Conservation (phyloP, 2,329 filamentous ascomycete genomes). For the Pseudogymnoascus sp. region DNA sequence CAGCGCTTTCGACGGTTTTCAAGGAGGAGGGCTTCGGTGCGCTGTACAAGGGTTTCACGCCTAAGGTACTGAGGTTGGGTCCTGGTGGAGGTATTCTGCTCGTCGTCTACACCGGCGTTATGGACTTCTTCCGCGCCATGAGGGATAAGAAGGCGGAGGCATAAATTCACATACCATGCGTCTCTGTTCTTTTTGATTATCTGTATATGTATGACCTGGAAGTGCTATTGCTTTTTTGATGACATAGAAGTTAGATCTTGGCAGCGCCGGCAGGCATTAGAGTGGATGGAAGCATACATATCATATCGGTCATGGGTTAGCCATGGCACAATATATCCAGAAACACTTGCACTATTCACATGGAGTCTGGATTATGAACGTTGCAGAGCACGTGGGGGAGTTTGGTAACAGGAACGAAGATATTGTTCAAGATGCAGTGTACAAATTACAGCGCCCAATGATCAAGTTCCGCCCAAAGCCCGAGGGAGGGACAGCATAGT, state of each 20-base stretch:
- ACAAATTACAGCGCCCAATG: background rate
- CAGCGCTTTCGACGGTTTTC: slow-evolving; percentile 75
- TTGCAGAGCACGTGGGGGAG: background rate
- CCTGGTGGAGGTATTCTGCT: slow-evolving; percentile 62
- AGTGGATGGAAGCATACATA: background rate
- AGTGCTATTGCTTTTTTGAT: slow-evolving; percentile 4
- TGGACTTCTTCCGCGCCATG: slow-evolving; percentile 82
- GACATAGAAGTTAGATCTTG: slow-evolving; percentile 7
- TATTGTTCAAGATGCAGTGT: background rate
- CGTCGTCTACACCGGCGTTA: slow-evolving; percentile 79
- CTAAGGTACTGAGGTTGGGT: slow-evolving; percentile 78
- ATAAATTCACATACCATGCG: background rate
- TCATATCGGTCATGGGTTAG: background rate
- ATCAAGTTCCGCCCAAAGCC: background rate
- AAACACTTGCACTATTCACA: background rate
- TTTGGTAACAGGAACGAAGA: background rate
- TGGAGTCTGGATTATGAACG: background rate
- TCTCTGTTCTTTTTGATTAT: background rate
- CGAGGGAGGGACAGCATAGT: background rate
- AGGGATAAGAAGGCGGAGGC: slow-evolving; percentile 18
- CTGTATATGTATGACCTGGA: background rate
- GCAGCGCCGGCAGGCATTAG: background rate
- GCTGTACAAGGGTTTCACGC: slow-evolving; percentile 95
- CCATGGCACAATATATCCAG: background rate
- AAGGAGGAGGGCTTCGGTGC: slow-evolving; percentile 88